Base-by-base conservation (phyloP, 2,329 filamentous ascomycete genomes). In the Aspergillus unguis region DNA sequence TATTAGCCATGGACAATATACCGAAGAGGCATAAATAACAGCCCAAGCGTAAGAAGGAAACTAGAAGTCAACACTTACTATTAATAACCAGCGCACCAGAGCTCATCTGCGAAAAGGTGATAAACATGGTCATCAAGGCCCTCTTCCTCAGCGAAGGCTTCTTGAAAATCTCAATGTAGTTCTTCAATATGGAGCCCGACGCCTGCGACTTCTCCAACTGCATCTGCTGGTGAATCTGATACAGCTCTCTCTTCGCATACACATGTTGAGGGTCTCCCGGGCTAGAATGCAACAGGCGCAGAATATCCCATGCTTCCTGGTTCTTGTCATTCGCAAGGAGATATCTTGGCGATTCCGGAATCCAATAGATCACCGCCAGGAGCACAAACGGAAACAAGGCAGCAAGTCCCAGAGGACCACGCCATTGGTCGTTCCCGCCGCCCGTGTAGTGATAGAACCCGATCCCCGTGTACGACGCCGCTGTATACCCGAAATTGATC, bases 81-180 rank as follows among this genome's bases (percentile, higher is more conserved):
- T 76, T 59, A 80, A 80, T 48, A 80, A 77, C 2, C 77, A 77
- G 25, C 77, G 77, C 76, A 77, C 80, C 57, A 80, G 78, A 0
- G 77, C 80, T 33, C 11, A 33, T 7, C 6, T 33, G 31, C 33
- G 80, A 63, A 54, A 80, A 80, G 0, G 77, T 77, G 38, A 80
- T 77, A 1, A 73, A 67, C 75, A 80, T 17, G 78, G 0, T 10
- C 6, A 33, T 33, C 31, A 33, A 10, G 2, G 31, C 31, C 11
- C 78, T 68, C 65, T 78, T 80, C 17, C 77, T 67, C 55, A 79
- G 78, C 6, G 75, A 76, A 53, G 70, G 71, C 60, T 76, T 78
- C 59, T 71, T 73, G 25, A 77, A n/a, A 0, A 77, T 69, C 17
- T 17, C 17, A 17, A 17, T 17, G 17, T 17, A 0, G 76, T 76